Conservation (phyloP, 768 basidiomycete genomes). For the Nidularia pulvinata region DNA sequence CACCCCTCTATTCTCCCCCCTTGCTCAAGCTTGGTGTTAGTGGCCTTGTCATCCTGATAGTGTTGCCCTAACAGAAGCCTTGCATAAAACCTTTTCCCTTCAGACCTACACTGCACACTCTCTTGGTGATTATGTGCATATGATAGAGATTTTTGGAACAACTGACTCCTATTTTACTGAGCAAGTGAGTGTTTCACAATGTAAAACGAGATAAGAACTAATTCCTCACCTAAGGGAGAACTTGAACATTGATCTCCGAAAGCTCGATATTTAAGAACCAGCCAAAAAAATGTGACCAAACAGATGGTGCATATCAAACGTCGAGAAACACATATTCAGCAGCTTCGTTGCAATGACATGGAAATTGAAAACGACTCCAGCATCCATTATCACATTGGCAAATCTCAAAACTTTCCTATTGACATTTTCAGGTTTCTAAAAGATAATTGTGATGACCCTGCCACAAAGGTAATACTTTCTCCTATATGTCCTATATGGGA, state of each 20-base stretch:
- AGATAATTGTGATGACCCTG: neutral
- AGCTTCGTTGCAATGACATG: neutral
- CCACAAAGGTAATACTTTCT: too few relatives aligned
- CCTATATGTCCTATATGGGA: too few relatives aligned
- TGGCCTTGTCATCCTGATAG: too few relatives aligned
- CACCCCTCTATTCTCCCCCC: too few relatives aligned
- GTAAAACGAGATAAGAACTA: neutral
- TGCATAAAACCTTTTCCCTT: neutral
- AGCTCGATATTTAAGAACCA: too few relatives aligned
- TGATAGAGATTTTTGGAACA: neutral
- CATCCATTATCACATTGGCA: neutral
- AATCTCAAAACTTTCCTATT: neutral
- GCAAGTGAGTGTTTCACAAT: too few relatives aligned
- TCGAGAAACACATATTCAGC: neutral
- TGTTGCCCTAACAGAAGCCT: too few relatives aligned
- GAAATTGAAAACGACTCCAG: neutral
- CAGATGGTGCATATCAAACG: neutral
- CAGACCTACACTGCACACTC: neutral
- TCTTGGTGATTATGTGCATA: neutral
- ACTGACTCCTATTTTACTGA: neutral
- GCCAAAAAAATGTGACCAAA: neutral
- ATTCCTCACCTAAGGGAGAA: neutral
- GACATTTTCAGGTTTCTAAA: neutral
- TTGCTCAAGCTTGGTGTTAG: too few relatives aligned
- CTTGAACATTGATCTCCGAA: neutral